Evolutionary conservation across 2,329 filamentous ascomycete genomes (phyloP), one percentile per base, ranked within the genome.

Genomic region (Cladosporium cucumerinum): DNA sequence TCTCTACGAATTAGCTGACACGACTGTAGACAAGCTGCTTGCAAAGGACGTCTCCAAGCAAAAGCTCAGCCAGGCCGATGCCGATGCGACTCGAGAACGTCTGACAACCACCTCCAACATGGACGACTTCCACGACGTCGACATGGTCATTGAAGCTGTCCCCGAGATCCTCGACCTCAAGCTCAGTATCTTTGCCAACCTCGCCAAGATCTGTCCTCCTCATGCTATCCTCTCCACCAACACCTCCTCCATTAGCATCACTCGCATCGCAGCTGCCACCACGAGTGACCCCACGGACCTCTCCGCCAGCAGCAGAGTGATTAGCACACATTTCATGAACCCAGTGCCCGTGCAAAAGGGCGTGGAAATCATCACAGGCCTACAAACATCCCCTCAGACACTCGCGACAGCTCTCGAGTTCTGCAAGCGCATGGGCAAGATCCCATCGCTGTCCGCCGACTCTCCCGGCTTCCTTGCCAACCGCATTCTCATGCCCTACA

Each of bases 241-340:
- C 82, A 99, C 95, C 7, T 97, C 93, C n/a, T 97, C 93, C 67
- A 99, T 99, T 76, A 94, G 92, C 66, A 97, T 99, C 77, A 99
- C 95, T 51, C 90, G 90, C 75, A 97, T 99, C 73, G 95, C 95
- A 23, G 93, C 95, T 3, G 87, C 93, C 11, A 77, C 76, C 2
- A 94, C 94, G 0, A 90, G 88, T 28, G 87, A 96, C 74, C 89
- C 92, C 0, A 94, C 82, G 21, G 91, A 97, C 73, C 88, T 91
- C 26, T 89, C 88, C 51, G 90, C 89, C 48, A 90, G 92, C 51
- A 94, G 92, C 6, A 89, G 95, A 57, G 95, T 99, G 11, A 87
- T 99, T 63, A 92, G 92, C 60, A 98, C 95, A 18, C 95, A 99
- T 79, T 99, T 99, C 80, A 99, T 99, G 95, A 99, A 99, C 82